Base-by-base conservation (phyloP, 2,329 filamentous ascomycete genomes). In the Ophiostoma pallidulum region DNA sequence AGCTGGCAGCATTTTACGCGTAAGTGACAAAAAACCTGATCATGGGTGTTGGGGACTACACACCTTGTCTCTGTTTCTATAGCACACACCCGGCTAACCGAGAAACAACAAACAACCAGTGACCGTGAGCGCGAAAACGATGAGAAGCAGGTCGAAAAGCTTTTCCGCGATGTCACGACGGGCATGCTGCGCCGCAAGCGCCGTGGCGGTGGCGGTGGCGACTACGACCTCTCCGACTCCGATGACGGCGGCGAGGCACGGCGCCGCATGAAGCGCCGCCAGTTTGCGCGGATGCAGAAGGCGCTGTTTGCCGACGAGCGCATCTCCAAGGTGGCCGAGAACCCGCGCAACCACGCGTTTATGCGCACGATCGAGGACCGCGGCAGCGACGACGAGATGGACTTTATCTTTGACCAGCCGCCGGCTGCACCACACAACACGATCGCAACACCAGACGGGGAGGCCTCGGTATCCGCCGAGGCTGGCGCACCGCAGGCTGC, bases 121-220 rank as follows among this genome's bases (percentile, higher is more conserved):
- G 83, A 94, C 56, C 84, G 85, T 44, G 82, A 91, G 58, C 82
- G 88, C 52, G 79, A 75, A 32, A 78, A 78, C 32, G 88, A 97
- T 58, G 89, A 94, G 63, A 88, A 91, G 57, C 80, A 86, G 55
- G 84, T 96, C 13, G 85, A 90, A 58, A 92, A 92, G 68, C 76
- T 98, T 44, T 88, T 92, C 73, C 90, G 86, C 57, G 91, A 97
- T 60, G 84, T 98, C 58, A 92, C 87, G 4, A 94, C 84, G 12
- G 92, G 92, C 43, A 84, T 81, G 63, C 75, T 98, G 42, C 84
- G 90, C 10, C 83, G 87, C 52, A 91, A 94, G 62, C 82, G 86
- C 60, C 85, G 83, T 52, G 76, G 86, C 61, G 81, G 85, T 60
- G 85, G 83, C 53, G 75, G 86, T 61, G 45, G 26, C 31, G 85